These are phyloP conservation scores for Cyclotella cryptica DNA, from an alignment of 108 stramenopile genomes.

Conservation along the genomic window DNA sequence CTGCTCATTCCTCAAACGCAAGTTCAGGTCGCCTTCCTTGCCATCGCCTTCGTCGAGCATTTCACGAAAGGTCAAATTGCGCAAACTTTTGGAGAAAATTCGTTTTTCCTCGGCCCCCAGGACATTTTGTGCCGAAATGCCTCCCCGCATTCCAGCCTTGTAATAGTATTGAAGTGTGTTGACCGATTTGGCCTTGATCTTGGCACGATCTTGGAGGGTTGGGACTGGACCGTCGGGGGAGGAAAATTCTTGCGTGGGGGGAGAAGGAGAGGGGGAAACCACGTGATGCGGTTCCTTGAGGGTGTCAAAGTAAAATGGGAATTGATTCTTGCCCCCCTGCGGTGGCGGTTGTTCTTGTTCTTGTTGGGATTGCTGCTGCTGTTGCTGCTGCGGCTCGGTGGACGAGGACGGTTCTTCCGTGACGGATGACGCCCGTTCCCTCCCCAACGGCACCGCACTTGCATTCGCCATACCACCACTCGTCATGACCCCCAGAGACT, in stretches of 20 bases:
- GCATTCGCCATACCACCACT: too few relatives aligned
- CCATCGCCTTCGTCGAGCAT: conserved; percentile 52
- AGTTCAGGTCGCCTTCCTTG: conserved; percentile 38
- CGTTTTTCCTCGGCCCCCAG: too few relatives aligned
- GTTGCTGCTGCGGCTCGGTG: background rate
- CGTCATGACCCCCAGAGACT: background rate
- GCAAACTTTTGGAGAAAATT: background rate
- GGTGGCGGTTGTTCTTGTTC: too few relatives aligned
- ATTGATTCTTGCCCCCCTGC: background rate
- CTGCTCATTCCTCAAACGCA: conserved; percentile 34
- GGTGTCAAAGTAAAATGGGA: background rate
- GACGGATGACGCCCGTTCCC: too few relatives aligned
- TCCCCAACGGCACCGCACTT: too few relatives aligned
- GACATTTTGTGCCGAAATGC: background rate
- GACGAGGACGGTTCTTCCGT: background rate
- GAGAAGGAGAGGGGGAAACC: background rate
- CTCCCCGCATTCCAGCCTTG: background rate
- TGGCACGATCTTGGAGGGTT: background rate
- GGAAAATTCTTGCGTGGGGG: too few relatives aligned
- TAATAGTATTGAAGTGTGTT: conserved; percentile 45
- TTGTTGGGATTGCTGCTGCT: background rate
- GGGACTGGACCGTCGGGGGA: too few relatives aligned
- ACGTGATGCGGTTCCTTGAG: background rate
- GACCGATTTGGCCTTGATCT: conserved; percentile 27
- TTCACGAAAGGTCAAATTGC: conserved; percentile 39